Evolutionary conservation across 352 stramenopile species (phyloP).

Genomic region (Poterioochromonas sp.): DNA sequence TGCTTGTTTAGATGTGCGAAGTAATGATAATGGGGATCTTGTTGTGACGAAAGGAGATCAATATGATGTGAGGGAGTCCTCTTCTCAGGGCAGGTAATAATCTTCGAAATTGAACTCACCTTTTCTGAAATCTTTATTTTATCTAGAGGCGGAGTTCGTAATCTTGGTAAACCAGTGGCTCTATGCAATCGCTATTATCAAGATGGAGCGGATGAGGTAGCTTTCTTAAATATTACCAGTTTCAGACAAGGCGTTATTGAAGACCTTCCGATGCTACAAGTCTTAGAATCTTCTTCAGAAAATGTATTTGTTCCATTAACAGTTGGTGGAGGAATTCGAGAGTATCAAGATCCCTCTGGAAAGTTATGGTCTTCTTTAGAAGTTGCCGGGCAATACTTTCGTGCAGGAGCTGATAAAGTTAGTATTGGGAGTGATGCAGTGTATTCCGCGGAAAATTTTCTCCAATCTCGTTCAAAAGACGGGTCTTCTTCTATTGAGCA

Average conservation of each 20-base stretch:
- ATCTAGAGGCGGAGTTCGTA: slow-evolving; percentile 75
- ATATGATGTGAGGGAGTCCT: slow-evolving; percentile 89
- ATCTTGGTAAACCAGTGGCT: slow-evolving; percentile 92
- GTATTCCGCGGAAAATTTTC: slow-evolving; percentile 76
- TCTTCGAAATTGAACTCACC: background rate
- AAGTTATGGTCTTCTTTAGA: slow-evolving; percentile 78
- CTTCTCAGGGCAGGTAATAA: background rate
- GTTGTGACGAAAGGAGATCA: slow-evolving; percentile 98
- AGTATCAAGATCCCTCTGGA: slow-evolving; percentile 79
- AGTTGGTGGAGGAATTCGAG: slow-evolving; percentile 91
- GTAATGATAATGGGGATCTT: slow-evolving; percentile 88
- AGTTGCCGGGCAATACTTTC: slow-evolving; percentile 89
- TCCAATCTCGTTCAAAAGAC: slow-evolving; percentile 59
- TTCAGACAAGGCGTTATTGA: slow-evolving; percentile 90
- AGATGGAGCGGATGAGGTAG: slow-evolving; percentile 51
- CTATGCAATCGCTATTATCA: slow-evolving; percentile 61
- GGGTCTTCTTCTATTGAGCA: slow-evolving; percentile 84
- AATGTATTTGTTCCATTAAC: slow-evolving; percentile 94
- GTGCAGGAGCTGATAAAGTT: slow-evolving; percentile 94
- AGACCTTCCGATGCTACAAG: slow-evolving; percentile 89
- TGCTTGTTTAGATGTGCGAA: slow-evolving; percentile 89
- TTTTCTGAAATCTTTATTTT: no score
- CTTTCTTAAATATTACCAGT: slow-evolving; percentile 97
- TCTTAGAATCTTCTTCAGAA: slow-evolving; percentile 85
- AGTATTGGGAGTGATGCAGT: slow-evolving; percentile 94